Conservation (phyloP, 176 grass and related monocot genomes). For the Rhynchospora pubera region DNA sequence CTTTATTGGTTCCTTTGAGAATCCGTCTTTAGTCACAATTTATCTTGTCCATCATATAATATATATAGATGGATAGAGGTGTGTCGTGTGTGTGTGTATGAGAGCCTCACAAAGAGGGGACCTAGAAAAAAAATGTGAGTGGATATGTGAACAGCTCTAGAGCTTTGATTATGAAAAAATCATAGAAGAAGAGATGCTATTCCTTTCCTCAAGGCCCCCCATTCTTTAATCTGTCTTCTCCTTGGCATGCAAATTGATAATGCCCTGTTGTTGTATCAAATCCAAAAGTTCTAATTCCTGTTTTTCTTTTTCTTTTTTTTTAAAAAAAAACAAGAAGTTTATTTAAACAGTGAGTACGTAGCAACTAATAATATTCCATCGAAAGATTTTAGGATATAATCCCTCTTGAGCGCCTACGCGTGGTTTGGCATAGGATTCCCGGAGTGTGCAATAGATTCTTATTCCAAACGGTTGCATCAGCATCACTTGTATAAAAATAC, state of each 20-base stretch:
- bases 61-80: neutral
- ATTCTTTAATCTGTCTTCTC: constrained; percentile 10
- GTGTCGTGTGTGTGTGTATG: too few relatives aligned
- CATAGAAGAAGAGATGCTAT: constrained; percentile 3
- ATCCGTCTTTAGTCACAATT: neutral
- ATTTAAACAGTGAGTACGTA: neutral
- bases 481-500: neutral
- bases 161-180: neutral
- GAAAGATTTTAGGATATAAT: constrained; percentile 3
- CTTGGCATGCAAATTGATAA: constrained; percentile 8
- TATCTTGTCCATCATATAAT: neutral
- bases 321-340: neutral
- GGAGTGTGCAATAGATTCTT: neutral
- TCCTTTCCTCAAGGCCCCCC: neutral
- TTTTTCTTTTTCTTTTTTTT: too few relatives aligned
- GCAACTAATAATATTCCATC: constrained; percentile 10
- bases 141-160: neutral
- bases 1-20: neutral
- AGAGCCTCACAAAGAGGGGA: too few relatives aligned
- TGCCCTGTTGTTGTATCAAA: neutral
- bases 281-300: neutral
- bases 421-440: constrained; percentile 13
- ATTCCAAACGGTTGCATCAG: neutral
- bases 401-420: neutral
- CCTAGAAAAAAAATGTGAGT: neutral